phyloP scores from a whole-genome alignment of 1,284 basidiomycete species.

The Puccinia polysora region DNA sequence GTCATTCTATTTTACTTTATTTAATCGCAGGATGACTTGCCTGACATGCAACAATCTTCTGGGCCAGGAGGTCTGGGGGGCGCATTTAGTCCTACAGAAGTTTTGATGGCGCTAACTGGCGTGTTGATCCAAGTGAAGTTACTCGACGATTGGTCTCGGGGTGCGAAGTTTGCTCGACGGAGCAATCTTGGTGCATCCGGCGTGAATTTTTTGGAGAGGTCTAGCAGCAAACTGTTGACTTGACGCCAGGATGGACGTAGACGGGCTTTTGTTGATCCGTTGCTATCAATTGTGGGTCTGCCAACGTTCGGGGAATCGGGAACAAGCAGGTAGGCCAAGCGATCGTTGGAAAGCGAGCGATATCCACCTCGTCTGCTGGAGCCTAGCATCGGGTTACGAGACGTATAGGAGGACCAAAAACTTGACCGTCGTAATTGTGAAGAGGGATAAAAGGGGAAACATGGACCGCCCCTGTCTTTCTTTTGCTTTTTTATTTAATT shows the following conservation, averaged over 20 bases:
- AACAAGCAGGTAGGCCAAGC: constrained; percentile 5
- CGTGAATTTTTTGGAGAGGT: background rate
- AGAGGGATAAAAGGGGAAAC: too few relatives aligned
- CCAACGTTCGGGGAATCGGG: background rate
- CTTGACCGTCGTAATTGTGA: too few relatives aligned
- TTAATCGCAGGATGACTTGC: background rate
- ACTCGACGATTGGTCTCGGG: background rate
- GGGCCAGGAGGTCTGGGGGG: constrained; percentile 51
- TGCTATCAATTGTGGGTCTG: background rate
- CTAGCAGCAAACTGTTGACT: background rate
- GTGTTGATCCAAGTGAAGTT: background rate
- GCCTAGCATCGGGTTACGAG: too few relatives aligned
- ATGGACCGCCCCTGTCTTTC: too few relatives aligned
- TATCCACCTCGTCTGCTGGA: background rate
- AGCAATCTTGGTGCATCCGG: background rate
- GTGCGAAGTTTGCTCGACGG: background rate
- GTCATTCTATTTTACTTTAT: background rate
- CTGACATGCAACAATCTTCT: constrained; percentile 50
- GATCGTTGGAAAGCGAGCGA: background rate
- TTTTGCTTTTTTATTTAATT: too few relatives aligned
- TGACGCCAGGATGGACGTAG: constrained; percentile 1
- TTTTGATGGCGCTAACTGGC: background rate
- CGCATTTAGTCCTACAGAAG: background rate
- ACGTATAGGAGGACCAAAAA: too few relatives aligned
- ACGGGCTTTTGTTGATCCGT: background rate